These are phyloP conservation scores for Plectosphaerella cucumerina DNA, from an alignment of 2,329 filamentous ascomycete species.

Conservation along the genomic window DNA sequence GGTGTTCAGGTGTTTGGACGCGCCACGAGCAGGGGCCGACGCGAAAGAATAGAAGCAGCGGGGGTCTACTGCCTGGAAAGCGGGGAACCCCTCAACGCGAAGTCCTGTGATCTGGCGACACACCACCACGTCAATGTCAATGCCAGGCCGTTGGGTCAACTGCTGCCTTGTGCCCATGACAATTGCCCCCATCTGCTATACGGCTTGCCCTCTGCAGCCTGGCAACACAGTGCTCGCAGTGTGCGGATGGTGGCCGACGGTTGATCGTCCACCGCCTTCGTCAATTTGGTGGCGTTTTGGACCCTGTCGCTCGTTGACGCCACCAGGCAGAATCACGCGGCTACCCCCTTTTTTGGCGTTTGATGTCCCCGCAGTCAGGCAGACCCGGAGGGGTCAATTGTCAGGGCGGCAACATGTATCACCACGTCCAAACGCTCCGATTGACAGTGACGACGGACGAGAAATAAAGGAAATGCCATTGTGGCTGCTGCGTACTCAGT, in stretches of 20 bases:
- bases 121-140: no score
- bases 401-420: not conserved
- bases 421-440: not conserved
- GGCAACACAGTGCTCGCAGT: no score
- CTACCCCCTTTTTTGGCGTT: not conserved
- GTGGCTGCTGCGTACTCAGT: not conserved
- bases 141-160: no score
- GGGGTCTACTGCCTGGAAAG: slow-evolving; percentile 11
- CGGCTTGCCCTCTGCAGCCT: no score
- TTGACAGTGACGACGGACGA: not conserved
- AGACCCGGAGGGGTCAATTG: not conserved
- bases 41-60: not conserved
- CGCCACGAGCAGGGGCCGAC: not conserved
- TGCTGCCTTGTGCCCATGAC: no score
- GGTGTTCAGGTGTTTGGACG: slow-evolving; percentile 2
- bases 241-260: not conserved
- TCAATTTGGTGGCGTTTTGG: not conserved
- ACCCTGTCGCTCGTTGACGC: not conserved
- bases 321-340: slow-evolving; percentile 2
- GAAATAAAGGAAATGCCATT: not conserved
- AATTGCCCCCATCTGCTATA: no score
- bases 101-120: slow-evolving; percentile 8
- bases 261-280: not conserved
- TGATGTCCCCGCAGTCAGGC: not conserved
- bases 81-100: slow-evolving; percentile 6